Evolutionary conservation across 805 yeast genomes (phyloP), one percentile per base, ranked within the genome.

Genomic region (Barnettozyma botsteinii): DNA sequence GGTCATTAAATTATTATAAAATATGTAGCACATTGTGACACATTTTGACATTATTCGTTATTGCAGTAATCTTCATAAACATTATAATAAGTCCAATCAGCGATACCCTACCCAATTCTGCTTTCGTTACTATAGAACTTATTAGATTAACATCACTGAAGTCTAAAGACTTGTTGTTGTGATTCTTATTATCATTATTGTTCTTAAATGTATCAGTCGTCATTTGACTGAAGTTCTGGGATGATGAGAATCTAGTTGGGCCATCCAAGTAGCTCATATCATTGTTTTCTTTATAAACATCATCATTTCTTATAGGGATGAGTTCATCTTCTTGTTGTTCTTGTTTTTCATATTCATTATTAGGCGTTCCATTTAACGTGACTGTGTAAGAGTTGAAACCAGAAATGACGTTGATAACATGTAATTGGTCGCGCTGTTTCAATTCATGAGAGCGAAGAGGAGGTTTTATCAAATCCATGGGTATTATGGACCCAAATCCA

Each of bases 1-100:
- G n/a, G n/a, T n/a, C n/a, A n/a, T n/a, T n/a, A n/a, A n/a, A n/a
- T n/a, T n/a, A n/a, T n/a, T n/a, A n/a, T n/a, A n/a, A n/a, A n/a
- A n/a, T n/a, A n/a, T n/a, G n/a, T n/a, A n/a, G n/a, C n/a, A n/a
- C n/a, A n/a, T n/a, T n/a, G n/a, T n/a, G n/a, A n/a, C n/a, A n/a
- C n/a, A n/a, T n/a, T n/a, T n/a, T n/a, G n/a, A n/a, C n/a, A n/a
- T n/a, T n/a, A n/a, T n/a, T n/a, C n/a, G n/a, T n/a, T n/a, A n/a
- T n/a, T n/a, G n/a, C n/a, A n/a, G n/a, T n/a, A n/a, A n/a, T n/a
- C n/a, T n/a, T n/a, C n/a, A n/a, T n/a, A n/a, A n/a, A n/a, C n/a
- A n/a, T n/a, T n/a, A n/a, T n/a, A n/a, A n/a, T 41, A 11, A 52
- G 43, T 11, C 49, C 55, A 49, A 52, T 48, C 17, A 45, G 23